Percentiles rank a stretch among this genome's conserved stretches.
phyloP scores from a whole-genome alignment of 129 eudicot genomes.

The Sambucus nigra region DNA sequence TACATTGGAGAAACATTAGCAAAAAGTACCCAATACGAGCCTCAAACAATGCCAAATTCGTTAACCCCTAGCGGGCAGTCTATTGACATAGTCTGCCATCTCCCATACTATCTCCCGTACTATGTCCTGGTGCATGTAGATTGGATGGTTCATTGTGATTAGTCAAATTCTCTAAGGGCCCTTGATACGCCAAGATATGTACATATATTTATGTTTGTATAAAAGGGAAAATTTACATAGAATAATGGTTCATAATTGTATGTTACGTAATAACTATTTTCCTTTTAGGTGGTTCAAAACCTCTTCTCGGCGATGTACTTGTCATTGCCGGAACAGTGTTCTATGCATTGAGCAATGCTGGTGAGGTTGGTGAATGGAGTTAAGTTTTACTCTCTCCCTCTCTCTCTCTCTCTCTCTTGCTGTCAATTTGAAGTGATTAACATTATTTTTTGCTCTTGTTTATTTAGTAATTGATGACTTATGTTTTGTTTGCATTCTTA shows the following conservation, averaged over 20 bases:
- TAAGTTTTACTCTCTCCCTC: slow-evolving; percentile 1
- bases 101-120: too few relatives aligned
- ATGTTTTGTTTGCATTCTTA: background rate
- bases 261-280: slow-evolving; percentile 6
- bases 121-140: too few relatives aligned
- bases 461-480: background rate
- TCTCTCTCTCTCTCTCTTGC: background rate
- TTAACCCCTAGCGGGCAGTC: too few relatives aligned
- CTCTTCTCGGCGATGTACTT: slow-evolving; percentile 72
- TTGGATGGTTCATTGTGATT: too few relatives aligned
- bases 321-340: slow-evolving; percentile 67
- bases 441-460: background rate
- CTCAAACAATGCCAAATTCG: too few relatives aligned
- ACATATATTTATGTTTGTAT: too few relatives aligned
- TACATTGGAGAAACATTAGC: too few relatives aligned
- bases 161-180: too few relatives aligned
- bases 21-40: too few relatives aligned
- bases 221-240: too few relatives aligned
- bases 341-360: slow-evolving; percentile 67
- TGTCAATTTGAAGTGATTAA: background rate
- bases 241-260: background rate
- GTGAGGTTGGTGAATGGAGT: slow-evolving; percentile 47
- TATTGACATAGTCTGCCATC: too few relatives aligned
- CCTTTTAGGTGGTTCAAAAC: slow-evolving; percentile 71
- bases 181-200: too few relatives aligned